phyloP scores from a whole-genome alignment of 1,139 yeast species.

The Zygoascus sp. region DNA sequence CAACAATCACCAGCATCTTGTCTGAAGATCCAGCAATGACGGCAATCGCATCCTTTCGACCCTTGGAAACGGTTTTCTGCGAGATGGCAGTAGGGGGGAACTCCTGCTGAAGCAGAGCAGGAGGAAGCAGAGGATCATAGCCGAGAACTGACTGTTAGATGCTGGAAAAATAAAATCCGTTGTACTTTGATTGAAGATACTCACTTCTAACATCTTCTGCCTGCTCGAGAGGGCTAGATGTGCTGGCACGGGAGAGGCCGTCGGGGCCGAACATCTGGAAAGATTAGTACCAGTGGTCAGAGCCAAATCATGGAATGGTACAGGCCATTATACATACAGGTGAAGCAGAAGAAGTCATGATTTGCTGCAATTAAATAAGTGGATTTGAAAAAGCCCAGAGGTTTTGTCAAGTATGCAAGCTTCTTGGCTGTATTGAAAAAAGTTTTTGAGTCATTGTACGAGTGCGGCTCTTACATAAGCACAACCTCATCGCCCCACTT shows the following conservation, averaged over 20 bases:
- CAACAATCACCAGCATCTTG: conserved; percentile 76
- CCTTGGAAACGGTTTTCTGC: conserved; percentile 64
- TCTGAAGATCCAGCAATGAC: conserved; percentile 73
- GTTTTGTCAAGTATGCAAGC: background rate
- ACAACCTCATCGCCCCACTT: background rate
- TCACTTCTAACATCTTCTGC: conserved; percentile 75
- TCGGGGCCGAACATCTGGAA: conserved; percentile 47
- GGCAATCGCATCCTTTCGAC: conserved; percentile 69
- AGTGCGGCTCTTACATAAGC: background rate
- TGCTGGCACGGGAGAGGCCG: conserved; percentile 31
- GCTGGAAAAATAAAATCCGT: no score
- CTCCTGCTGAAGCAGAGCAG: conserved; percentile 77
- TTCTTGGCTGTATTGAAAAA: conserved; percentile 1
- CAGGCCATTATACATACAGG: background rate
- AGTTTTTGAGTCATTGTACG: conserved; percentile 5
- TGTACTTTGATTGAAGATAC: conserved; percentile 3
- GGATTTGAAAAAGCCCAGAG: background rate
- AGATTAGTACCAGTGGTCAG: background rate
- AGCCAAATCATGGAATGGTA: no score
- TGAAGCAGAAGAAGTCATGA: background rate
- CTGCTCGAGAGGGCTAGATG: conserved; percentile 35
- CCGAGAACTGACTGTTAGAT: no score
- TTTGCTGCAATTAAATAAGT: background rate
- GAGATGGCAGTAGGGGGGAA: conserved; percentile 62
- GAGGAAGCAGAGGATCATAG: conserved; percentile 87